Conservation (phyloP, 345 rosid genomes). For the Streptanthus diversifolius region DNA sequence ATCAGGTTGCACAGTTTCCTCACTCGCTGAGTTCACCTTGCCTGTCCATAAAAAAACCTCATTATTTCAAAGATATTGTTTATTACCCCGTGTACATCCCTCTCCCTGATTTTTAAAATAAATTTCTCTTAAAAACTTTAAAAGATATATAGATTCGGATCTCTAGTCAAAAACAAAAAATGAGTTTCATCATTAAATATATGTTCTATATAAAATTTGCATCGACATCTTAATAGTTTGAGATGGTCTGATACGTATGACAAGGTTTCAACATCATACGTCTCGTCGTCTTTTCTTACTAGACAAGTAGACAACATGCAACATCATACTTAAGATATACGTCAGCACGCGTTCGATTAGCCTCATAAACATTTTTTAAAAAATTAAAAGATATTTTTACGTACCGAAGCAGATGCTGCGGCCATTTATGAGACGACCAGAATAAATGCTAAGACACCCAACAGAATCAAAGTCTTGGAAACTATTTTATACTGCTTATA, state of each 20-base stretch:
- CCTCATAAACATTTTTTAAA: no score
- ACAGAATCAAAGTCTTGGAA: constrained; percentile 15
- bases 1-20: constrained; percentile 18
- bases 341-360: neutral
- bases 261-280: neutral
- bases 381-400: no score
- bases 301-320: neutral
- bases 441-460: constrained; percentile 19
- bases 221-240: neutral
- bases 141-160: neutral
- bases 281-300: neutral
- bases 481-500: neutral
- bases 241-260: neutral
- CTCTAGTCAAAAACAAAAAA: neutral
- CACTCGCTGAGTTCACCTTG: neutral
- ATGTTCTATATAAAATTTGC: neutral
- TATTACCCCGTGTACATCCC: neutral
- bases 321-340: neutral
- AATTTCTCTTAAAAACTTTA: neutral
- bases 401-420: neutral
- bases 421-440: constrained; percentile 11
- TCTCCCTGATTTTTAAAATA: neutral
- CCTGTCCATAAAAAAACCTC: neutral
- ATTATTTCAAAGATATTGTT: neutral
- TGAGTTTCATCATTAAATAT: neutral